Conservation (phyloP, 2,329 filamentous ascomycete species). For the Rachicladosporium sp. region DNA sequence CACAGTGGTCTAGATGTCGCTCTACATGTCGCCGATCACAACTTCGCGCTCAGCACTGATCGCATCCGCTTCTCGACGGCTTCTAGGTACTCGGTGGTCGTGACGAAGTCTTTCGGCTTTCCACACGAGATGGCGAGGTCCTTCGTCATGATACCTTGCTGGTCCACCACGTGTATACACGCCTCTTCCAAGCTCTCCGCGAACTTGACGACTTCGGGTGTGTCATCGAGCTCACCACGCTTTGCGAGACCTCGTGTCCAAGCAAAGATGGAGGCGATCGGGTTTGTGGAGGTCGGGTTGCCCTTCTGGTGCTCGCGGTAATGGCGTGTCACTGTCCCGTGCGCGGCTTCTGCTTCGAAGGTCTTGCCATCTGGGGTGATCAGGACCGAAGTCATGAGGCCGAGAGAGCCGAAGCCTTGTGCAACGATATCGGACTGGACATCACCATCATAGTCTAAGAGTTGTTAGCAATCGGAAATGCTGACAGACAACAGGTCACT, state of each 20-base stretch:
- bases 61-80: conserved; percentile 88
- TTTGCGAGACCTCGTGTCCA: conserved; percentile 93
- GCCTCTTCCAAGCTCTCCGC: conserved; percentile 86
- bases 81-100: conserved; percentile 79
- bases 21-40: conserved; percentile 32
- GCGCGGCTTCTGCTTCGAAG: conserved; percentile 93
- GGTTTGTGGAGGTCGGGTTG: conserved; percentile 93
- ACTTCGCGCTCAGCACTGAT: conserved; percentile 63
- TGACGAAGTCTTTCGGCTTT: conserved; percentile 81
- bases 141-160: conserved; percentile 98
- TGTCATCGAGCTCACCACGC: conserved; percentile 83
- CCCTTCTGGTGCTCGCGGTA: conserved; percentile 99
- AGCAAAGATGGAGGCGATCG: conserved; percentile 96
- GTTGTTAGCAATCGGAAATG: conserved; percentile 10
- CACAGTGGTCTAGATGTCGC: too few relatives aligned
- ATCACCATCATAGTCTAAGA: conserved; percentile 88
- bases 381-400: conserved; percentile 95
- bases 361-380: conserved; percentile 95
- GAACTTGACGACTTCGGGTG: conserved; percentile 83
- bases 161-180: conserved; percentile 85
- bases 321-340: conserved; percentile 96
- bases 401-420: conserved; percentile 94
- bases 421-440: conserved; percentile 98
- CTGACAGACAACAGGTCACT: conserved; percentile 24
- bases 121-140: conserved; percentile 91